These are phyloP conservation scores for Hortiboletus campestris DNA, from an alignment of 768 basidiomycete species.

Conservation along the genomic window DNA sequence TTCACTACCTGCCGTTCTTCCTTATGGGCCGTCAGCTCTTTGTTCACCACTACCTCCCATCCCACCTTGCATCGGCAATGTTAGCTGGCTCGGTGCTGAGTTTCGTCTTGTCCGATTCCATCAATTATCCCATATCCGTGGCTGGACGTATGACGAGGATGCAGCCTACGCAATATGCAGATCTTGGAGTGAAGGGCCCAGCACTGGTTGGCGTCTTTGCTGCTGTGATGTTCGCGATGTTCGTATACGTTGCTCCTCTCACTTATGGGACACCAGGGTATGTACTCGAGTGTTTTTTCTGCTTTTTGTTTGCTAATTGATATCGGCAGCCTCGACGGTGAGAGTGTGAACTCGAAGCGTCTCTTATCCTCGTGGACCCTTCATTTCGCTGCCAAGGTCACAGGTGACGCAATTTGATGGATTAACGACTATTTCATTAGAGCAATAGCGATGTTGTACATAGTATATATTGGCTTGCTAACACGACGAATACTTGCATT, in stretches of 20 bases:
- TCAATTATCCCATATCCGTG: constrained; percentile 87
- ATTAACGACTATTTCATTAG: constrained; percentile 11
- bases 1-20: constrained; percentile 97
- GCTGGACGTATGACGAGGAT: constrained; percentile 65
- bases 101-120: constrained; percentile 84
- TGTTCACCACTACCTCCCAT: constrained; percentile 96
- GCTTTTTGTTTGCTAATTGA: constrained; percentile 15
- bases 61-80: constrained; percentile 89
- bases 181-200: constrained; percentile 77
- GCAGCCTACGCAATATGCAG: constrained; percentile 55
- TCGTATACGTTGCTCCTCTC: constrained; percentile 79
- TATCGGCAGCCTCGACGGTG: constrained; percentile 68
- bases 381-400: constrained; percentile 81
- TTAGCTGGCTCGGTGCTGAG: constrained; percentile 91
- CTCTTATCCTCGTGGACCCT: constrained; percentile 90
- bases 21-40: constrained; percentile 96
- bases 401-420: constrained; percentile 35
- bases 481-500: constrained; percentile 1
- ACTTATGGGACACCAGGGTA: constrained; percentile 98
- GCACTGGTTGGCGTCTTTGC: constrained; percentile 56
- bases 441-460: constrained; percentile 18
- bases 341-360: constrained; percentile 80
- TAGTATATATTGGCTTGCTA: constrained; percentile 19
- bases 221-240: constrained; percentile 60
- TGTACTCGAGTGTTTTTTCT: constrained; percentile 24